Conservation (phyloP, 129 eudicot species). For the carrot (Daucus carota) region DH1_v3.0 NC_030381.2:48612001-48612500, state of each 20-base stretch:
- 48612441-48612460: slow-evolving; percentile 26
- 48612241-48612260: background rate
- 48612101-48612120: slow-evolving; percentile 18
- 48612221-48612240: slow-evolving; percentile 34
- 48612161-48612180: slow-evolving; percentile 30
- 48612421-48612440: slow-evolving; percentile 37
- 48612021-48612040: background rate
- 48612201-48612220: slow-evolving; percentile 68
- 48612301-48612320: slow-evolving; percentile 1
- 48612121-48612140: slow-evolving; percentile 39
- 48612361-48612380: slow-evolving; percentile 6
- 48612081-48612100: background rate
- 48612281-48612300: slow-evolving; percentile 5
- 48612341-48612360: slow-evolving; percentile 12
- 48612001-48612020: background rate
- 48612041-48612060: background rate
- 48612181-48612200: slow-evolving; percentile 42
- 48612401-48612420: slow-evolving; percentile 32
- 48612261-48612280: background rate
- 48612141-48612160: slow-evolving; percentile 36
- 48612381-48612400: slow-evolving; percentile 33
- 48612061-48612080: background rate
- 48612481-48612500: background rate
- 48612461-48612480: background rate
- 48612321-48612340: slow-evolving; percentile 40